Base-by-base conservation (phyloP, 2,329 filamentous ascomycete species). In the Alternaria longipes region DNA sequence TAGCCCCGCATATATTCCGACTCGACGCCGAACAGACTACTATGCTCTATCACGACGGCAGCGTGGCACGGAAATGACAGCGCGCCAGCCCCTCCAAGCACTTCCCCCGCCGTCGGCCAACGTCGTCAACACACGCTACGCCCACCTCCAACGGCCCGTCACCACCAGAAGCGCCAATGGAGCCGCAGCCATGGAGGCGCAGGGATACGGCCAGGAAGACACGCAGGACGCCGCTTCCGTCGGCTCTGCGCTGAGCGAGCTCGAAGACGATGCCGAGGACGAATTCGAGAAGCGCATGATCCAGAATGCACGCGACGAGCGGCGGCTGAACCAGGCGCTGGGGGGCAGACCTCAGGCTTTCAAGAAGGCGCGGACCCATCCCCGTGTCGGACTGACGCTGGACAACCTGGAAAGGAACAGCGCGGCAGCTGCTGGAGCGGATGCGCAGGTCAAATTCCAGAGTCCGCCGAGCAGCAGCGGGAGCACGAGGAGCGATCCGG, bases 271-370 rank as follows among this genome's bases (percentile, higher is more conserved):
- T 58, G 65, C 66, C 34, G 73, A 71, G 44, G 81, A 84, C 66
- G 81, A 83, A 1, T 83, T 84, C 60, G 82, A 81, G 16, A 75
- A 75, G 53, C 74, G 73, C 52, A 77, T 84, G 64, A 73, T 83
- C 49, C 79, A 82, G 64, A 78, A 82, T 63, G 77, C 74, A 38
- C 78, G 80, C 60, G 81, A 84, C 65, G 70, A 80, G 62, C 76
- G 77, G 50, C 78, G 80, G 24, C 56, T 81, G 30, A 74, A 75
- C 38, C 73, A 74, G 60, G 78, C 78, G 41, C 66, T 78, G 46
- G 68, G 67, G 24, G 72, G 71, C 57, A 70, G 71, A 54, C 62
- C 68, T 8, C 74, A 75, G 61, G 71, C 81, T 8, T 83, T 84
- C 63, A 70, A 79, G 41, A 83, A 81, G 63, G 80, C 82, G 54